These are phyloP conservation scores for Sporothrix pseudoabietina DNA, from an alignment of 2,329 filamentous ascomycete species.

Conservation along the genomic window DNA sequence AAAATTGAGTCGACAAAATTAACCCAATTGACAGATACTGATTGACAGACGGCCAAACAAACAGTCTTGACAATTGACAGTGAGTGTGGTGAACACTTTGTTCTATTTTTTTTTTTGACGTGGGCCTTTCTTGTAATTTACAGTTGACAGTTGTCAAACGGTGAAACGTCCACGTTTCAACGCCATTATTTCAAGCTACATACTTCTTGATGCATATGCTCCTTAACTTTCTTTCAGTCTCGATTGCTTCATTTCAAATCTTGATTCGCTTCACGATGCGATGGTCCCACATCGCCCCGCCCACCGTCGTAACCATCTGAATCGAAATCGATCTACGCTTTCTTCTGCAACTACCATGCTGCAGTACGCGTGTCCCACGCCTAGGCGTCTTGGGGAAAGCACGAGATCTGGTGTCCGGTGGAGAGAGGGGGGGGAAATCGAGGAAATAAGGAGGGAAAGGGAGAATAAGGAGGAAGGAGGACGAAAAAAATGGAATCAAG, in stretches of 20 bases:
- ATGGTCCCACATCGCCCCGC: not conserved
- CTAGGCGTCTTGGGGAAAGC: slow-evolving; percentile 12
- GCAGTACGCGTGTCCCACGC: slow-evolving; percentile 5
- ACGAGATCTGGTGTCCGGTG: not conserved
- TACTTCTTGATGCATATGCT: not conserved
- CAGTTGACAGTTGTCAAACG: not conserved
- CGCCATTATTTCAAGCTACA: not conserved
- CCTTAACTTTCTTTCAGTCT: not conserved
- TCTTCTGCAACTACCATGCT: not conserved
- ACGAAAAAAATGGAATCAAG: not conserved
- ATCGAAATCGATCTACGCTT: not conserved
- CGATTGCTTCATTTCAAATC: not conserved
- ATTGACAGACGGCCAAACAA: too few species aligned
- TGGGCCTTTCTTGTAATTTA: not conserved
- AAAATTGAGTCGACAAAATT: too few species aligned
- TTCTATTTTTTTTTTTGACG: too few species aligned
- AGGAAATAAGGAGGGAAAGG: not conserved
- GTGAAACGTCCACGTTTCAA: not conserved
- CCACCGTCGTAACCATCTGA: not conserved
- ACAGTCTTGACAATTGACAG: too few species aligned
- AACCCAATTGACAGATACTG: too few species aligned
- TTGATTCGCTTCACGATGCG: not conserved
- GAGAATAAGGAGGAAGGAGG: not conserved
- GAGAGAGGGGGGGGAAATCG: not conserved
- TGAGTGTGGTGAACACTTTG: too few species aligned